A percentile compares a stretch with the other conserved stretches of the same genome.
Conservation (phyloP, 2,329 filamentous ascomycete species). For the Metarhizium anisopliae region DNA sequence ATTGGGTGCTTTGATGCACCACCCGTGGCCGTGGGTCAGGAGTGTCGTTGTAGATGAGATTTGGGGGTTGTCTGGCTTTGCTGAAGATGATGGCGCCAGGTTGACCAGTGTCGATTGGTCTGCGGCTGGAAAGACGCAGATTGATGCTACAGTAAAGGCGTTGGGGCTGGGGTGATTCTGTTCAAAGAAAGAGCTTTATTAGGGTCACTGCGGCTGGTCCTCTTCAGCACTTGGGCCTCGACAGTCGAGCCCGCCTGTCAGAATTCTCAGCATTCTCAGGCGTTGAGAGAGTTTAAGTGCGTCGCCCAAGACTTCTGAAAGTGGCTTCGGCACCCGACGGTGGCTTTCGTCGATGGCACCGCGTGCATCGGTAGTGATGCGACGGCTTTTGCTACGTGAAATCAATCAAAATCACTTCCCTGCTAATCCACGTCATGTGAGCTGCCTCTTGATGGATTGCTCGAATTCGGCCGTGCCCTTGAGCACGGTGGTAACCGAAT, state of each 20-base stretch:
- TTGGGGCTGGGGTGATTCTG: constrained; percentile 27
- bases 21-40: constrained; percentile 73
- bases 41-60: constrained; percentile 51
- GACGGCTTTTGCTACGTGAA: too few relatives aligned
- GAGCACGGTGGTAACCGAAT: not conserved
- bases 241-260: too few relatives aligned
- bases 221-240: too few relatives aligned
- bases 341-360: not conserved
- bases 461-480: not conserved
- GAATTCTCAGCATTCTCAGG: too few relatives aligned
- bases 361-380: too few relatives aligned
- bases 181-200: not conserved
- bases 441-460: not conserved
- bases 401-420: too few relatives aligned
- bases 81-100: constrained; percentile 18
- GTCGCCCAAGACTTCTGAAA: not conserved
- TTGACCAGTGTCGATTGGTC: constrained; percentile 51
- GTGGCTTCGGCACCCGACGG: not conserved
- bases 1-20: constrained; percentile 62
- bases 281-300: not conserved
- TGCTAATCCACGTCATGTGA: not conserved
- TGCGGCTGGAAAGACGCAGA: constrained; percentile 36
- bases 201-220: too few relatives aligned
- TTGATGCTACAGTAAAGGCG: constrained; percentile 33
- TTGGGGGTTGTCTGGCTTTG: constrained; percentile 35